Evolutionary conservation across 2,329 filamentous ascomycete species (phyloP).

Genomic region (Botrytis cinerea): DNA sequence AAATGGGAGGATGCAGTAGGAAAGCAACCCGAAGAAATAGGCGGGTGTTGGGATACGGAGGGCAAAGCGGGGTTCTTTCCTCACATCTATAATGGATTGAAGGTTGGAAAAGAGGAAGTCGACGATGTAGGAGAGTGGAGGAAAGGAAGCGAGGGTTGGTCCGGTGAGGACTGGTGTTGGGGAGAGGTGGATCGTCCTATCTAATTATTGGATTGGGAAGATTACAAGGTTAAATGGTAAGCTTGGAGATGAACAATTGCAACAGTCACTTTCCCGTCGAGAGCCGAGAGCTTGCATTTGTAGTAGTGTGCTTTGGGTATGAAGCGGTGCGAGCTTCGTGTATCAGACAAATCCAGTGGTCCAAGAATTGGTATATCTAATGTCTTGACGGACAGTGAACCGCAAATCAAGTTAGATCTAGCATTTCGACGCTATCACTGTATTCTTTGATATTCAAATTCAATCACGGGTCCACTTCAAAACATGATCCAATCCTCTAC

Average conservation of each 20-base stretch:
- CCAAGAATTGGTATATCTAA: background rate
- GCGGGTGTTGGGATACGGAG: constrained; percentile 37
- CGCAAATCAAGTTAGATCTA: background rate
- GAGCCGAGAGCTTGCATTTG: no score
- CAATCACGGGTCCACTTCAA: background rate
- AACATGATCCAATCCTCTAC: background rate
- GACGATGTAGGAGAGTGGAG: constrained; percentile 33
- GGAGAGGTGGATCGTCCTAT: constrained; percentile 1
- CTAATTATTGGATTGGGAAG: background rate
- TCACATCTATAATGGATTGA: constrained; percentile 39
- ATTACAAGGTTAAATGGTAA: background rate
- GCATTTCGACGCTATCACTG: background rate
- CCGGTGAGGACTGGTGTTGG: constrained; percentile 34
- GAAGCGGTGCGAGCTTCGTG: background rate
- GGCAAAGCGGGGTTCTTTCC: constrained; percentile 35
- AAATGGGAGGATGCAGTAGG: constrained; percentile 36
- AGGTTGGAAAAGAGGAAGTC: constrained; percentile 36
- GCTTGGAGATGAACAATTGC: no score
- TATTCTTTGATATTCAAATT: background rate
- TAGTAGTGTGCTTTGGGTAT: background rate
- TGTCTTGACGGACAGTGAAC: background rate
- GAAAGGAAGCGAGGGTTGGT: constrained; percentile 29
- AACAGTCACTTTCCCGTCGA: background rate
- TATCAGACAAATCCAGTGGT: background rate
- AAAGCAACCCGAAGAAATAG: constrained; percentile 32